A percentile compares a stretch with the other conserved stretches of the same genome.
These are phyloP conservation scores for Petunia axillaris DNA, from an alignment of 257 asterid genomes.

Conservation along the genomic window DNA sequence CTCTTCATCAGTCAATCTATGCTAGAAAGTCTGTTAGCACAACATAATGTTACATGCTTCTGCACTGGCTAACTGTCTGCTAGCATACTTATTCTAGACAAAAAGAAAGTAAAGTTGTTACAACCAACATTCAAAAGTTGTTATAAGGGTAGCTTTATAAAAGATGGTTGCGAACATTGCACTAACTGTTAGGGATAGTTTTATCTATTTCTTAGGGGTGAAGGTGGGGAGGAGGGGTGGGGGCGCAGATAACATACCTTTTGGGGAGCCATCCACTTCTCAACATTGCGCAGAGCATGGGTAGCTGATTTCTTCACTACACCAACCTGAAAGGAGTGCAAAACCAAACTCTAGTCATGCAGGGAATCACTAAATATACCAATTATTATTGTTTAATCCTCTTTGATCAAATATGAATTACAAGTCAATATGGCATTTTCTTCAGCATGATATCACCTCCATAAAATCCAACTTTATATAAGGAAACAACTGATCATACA, in stretches of 20 bases:
- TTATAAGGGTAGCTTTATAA: background rate
- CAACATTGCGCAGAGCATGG: constrained; percentile 48
- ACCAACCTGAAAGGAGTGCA: constrained; percentile 60
- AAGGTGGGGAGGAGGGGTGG: background rate
- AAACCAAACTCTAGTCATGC: constrained; percentile 8
- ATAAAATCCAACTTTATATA: too few species aligned
- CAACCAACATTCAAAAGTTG: background rate
- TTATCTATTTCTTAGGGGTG: background rate
- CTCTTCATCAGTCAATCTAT: background rate
- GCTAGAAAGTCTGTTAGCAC: background rate
- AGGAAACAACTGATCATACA: too few species aligned
- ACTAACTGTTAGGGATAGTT: constrained; percentile 3
- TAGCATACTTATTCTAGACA: constrained; percentile 4
- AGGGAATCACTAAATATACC: background rate
- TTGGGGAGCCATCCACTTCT: constrained; percentile 83
- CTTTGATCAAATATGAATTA: constrained; percentile 5
- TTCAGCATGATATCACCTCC: background rate
- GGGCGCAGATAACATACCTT: constrained; percentile 48
- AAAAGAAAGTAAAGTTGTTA: background rate
- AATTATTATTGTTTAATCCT: background rate
- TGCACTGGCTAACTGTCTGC: background rate
- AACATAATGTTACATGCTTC: background rate
- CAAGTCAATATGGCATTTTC: constrained; percentile 2
- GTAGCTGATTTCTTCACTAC: constrained; percentile 72
- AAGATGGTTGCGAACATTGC: background rate